Evolutionary conservation across 345 rosid genomes (phyloP), one percentile per base, ranked within the genome.

Genomic region (Lenwebbia sp.): DNA sequence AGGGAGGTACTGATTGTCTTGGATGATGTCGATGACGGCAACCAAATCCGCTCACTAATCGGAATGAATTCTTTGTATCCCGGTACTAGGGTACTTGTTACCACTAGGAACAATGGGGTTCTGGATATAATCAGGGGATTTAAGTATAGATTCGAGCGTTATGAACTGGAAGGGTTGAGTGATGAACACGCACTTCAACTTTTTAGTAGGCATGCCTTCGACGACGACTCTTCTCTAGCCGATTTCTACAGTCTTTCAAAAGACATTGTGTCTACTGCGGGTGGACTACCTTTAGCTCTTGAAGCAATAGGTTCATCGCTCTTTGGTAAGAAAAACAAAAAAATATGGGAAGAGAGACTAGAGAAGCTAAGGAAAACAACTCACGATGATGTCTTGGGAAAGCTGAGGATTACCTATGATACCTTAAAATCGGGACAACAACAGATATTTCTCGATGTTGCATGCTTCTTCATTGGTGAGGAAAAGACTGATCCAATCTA

Each of bases 401-500:
- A 13, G 37, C 19, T 60, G 1, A n/a, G 4, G 74, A n/a, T 28
- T 13, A n/a, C 15, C 1, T 60, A 60, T 60, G 5, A 60, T 60
- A 10, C 74, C 9, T 60, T 60, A 1, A 21, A 60, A 37, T 19
- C 21, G 8, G 17, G 13, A n/a, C 37, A 60, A n/a, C 10, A 60
- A 28, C 19, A 28, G 19, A 28, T 60, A 3, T 60, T 60, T 14
- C 74, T 60, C 1, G 74, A 60, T 60, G 0, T 60, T 60, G 74
- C 10, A 13, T 60, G 74, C 9, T 60, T 60, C 5, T 60, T 60
- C 19, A 5, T 60, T 0, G 1, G 2, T 0, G 28, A 13, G 74
- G 0, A n/a, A n/a, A n/a, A n/a, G n/a, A n/a, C 74, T 0, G 0
- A 60, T 60, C 37, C 14, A 1, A 28, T n/a, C 9, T n/a, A 60